Conservation (phyloP, 106 monocot genomes). For the Allium sativum region DNA sequence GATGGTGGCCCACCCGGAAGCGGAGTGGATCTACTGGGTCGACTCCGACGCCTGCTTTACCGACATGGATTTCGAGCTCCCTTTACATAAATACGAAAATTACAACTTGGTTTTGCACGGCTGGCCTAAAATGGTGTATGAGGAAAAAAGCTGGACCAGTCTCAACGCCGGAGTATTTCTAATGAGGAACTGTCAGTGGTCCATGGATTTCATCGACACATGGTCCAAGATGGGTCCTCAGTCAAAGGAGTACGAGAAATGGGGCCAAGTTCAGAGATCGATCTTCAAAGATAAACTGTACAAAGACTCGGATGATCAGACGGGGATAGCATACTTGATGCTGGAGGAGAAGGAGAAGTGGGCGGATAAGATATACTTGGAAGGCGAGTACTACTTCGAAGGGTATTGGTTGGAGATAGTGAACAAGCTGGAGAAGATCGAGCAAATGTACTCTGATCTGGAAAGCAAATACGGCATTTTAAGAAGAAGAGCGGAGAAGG, state of each 20-base stretch:
- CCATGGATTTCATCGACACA: conserved; percentile 60
- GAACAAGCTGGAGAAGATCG: conserved; percentile 29
- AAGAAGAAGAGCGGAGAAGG: conserved; percentile 53
- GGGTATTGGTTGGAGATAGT: conserved; percentile 87
- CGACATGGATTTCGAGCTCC: conserved; percentile 84
- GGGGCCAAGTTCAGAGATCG: conserved; percentile 42
- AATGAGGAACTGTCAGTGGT: conserved; percentile 95
- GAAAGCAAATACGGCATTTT: conserved; percentile 24
- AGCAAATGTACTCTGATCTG: conserved; percentile 28
- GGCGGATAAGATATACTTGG: conserved; percentile 53
- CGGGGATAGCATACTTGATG: conserved; percentile 61
- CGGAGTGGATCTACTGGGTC: conserved; percentile 90
- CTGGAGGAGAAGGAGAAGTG: conserved; percentile 35
- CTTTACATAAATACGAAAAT: conserved; percentile 29
- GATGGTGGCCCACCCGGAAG: conserved; percentile 82
- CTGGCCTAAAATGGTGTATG: conserved; percentile 49
- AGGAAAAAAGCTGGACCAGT: conserved; percentile 47
- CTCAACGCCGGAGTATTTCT: conserved; percentile 93
- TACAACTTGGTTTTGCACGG: conserved; percentile 77
- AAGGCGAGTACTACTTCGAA: conserved; percentile 57
- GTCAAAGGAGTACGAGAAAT: conserved; percentile 39
- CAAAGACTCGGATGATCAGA: conserved; percentile 74
- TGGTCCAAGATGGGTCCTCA: conserved; percentile 78
- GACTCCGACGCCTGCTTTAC: conserved; percentile 88
- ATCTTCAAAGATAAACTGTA: conserved; percentile 53